Base-by-base conservation (phyloP, 2,329 filamentous ascomycete species). In the Nemania sp. region DNA sequence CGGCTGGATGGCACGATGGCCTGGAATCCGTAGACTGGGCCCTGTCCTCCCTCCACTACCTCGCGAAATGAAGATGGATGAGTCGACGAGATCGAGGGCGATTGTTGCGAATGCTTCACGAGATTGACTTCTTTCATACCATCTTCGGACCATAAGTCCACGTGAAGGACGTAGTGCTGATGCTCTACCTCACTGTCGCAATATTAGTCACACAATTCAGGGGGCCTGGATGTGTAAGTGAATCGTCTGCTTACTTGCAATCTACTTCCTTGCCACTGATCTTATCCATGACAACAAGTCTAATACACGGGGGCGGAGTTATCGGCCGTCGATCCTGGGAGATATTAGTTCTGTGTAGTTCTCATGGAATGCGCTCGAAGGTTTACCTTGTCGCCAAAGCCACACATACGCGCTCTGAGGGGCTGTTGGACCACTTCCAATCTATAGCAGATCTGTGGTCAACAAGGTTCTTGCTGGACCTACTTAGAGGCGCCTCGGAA, bases 391-490 rank as follows among this genome's bases (percentile, higher is more conserved):
- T 99, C 94, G 59, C 94, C 94, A 75, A 97, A 99, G 6, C 94
- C 94, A 76, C 94, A 99, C 94, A 97, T 97, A 57, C 94, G 89
- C 61, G 94, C 94, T 65, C 94, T 86, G 65, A 90, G 81, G 45
- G 94, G 94, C 72, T 97, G 91, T 75, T 99, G 94, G 62, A 90
- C 86, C 56, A 97, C 90, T 61, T 86, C 78, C 45, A 96, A 80
- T 57, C 86, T 88, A 61, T 56, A 22, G 5, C 31, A 42, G 41
- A 44, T 51, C 24, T 31, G 43, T 50, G 51, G 56, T 68, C 48
- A 68, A 57, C 31, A 37, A 30, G 28, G 42, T 42, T 47, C 50
- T 53, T 51, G 31, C 26, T 45, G 20, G 6, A 12, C 24, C 6
- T 17, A 50, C 26, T 54, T 44, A 24, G 41, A 49, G 24, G 14